Evolutionary conservation across 1,284 basidiomycete genomes (phyloP), one percentile per base, ranked within the genome.

Genomic region (Entoloma clypeatum): DNA sequence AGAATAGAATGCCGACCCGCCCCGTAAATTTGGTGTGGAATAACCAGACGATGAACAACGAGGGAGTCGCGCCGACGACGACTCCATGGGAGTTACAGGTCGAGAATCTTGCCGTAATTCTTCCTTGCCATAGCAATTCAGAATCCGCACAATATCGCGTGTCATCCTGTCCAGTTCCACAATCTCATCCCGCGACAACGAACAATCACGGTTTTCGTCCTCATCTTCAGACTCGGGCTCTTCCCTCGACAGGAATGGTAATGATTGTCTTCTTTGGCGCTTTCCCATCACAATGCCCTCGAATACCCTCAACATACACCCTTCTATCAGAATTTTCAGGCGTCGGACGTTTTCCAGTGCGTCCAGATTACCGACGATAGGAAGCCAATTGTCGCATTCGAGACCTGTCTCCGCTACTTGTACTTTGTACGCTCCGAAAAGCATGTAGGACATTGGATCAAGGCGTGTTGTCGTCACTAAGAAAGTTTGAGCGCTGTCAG

Each of bases 311-410:
- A 94, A 69, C 81, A 97, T 84, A 58, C 87, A 92, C 2, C 72
- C 69, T 55, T 96, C 90, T 72, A 96, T 79, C 51, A 88, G 69
- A 19, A 68, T 70, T 64, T 94, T 93, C 54, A 98, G 69, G n/a
- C 81, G 75, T 57, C 88, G 85, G 16, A 96, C 68, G 53, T 92
- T 85, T 60, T 95, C 90, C 49, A 98, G 66, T 4, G 81, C 79
- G 52, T 86, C 78, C 44, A 84, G 60, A 51, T 86, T 75, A 30
- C 93, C 93, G 18, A 81, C 72, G 37, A 97, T 77, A 7, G 92
- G 91, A 16, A 97, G 68, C 94, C 94, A 98, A 32, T 79, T 79
- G 57, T 98, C 94, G 59, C 91, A 94, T 57, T 88, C 82, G 21
- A 93, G 63, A 2, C 89, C 88, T 11, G 77, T 72, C 30, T 77